Evolutionary conservation across 345 rosid genomes (phyloP).

Genomic region (Bruguiera sexangula): DNA sequence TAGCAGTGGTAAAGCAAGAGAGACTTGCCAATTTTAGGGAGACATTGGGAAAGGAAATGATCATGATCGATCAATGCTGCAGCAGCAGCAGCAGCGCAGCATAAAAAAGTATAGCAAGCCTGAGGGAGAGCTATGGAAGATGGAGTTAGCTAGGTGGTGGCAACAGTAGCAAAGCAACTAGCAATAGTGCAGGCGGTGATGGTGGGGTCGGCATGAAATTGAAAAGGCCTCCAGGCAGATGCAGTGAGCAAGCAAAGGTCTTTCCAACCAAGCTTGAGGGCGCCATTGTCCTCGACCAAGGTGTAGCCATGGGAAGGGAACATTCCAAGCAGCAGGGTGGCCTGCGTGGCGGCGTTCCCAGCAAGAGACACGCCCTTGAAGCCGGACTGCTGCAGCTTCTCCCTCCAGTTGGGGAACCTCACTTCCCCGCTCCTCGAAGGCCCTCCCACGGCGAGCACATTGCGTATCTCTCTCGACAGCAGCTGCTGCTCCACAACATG

Average conservation of each 20-base stretch:
- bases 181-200: conserved; percentile 11
- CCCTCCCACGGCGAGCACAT: conserved; percentile 83
- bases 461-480: conserved; percentile 80
- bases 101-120: too few species aligned
- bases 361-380: conserved; percentile 78
- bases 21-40: not conserved
- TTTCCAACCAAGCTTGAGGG: conserved; percentile 97
- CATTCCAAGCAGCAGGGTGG: conserved; percentile 84
- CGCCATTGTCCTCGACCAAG: conserved; percentile 85
- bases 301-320: conserved; percentile 95
- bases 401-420: conserved; percentile 91
- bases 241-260: conserved; percentile 98
- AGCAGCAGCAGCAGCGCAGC: too few species aligned
- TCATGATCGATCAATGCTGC: too few species aligned
- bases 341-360: conserved; percentile 92
- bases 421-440: conserved; percentile 69
- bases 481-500: conserved; percentile 97
- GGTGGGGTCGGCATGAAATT: not conserved
- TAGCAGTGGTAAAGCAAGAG: too few species aligned
- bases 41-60: too few species aligned
- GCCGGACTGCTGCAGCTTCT: conserved; percentile 80
- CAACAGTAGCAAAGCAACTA: conserved; percentile 16
- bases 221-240: conserved; percentile 91
- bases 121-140: too few species aligned
- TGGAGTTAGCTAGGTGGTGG: too few species aligned